Conservation (phyloP, 306 rosid genomes). For the Hippophae tibetana region DNA sequence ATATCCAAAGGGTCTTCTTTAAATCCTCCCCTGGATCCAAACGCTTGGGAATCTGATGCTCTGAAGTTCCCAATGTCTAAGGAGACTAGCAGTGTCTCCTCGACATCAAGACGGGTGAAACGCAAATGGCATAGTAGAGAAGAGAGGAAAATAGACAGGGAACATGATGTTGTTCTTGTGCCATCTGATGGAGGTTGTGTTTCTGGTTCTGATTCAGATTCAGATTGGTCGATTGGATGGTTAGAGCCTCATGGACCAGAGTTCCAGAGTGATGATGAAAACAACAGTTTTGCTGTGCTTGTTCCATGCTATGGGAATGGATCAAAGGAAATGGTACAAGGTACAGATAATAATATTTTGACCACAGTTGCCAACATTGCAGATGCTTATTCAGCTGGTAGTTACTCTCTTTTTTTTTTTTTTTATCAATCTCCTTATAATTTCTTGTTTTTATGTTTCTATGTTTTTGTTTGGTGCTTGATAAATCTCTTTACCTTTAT, state of each 20-base stretch:
- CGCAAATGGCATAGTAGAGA: constrained; percentile 85
- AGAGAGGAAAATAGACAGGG: constrained; percentile 62
- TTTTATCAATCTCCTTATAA: not conserved
- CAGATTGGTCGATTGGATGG: constrained; percentile 99
- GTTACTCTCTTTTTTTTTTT: constrained; percentile 12
- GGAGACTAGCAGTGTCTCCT: constrained; percentile 39
- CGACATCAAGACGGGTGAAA: constrained; percentile 69
- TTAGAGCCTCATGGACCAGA: constrained; percentile 92
- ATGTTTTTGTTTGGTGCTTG: not conserved
- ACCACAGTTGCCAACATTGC: constrained; percentile 50
- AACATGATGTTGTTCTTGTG: constrained; percentile 80
- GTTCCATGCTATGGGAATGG: constrained; percentile 79
- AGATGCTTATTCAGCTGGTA: constrained; percentile 68
- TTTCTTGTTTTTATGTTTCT: not conserved
- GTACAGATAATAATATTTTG: constrained; percentile 32
- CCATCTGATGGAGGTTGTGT: constrained; percentile 92
- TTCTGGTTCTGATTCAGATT: constrained; percentile 82
- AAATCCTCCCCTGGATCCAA: constrained; percentile 43
- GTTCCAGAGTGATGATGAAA: constrained; percentile 79
- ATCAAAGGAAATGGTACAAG: constrained; percentile 33
- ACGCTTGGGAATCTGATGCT: constrained; percentile 62
- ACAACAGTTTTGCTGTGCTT: constrained; percentile 80
- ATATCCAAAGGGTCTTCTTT: constrained; percentile 40
- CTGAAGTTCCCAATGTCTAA: constrained; percentile 58
- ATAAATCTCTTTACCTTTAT: not conserved